Conservation (phyloP, 139 green algal species). For the Gonium pectorale region DNA sequence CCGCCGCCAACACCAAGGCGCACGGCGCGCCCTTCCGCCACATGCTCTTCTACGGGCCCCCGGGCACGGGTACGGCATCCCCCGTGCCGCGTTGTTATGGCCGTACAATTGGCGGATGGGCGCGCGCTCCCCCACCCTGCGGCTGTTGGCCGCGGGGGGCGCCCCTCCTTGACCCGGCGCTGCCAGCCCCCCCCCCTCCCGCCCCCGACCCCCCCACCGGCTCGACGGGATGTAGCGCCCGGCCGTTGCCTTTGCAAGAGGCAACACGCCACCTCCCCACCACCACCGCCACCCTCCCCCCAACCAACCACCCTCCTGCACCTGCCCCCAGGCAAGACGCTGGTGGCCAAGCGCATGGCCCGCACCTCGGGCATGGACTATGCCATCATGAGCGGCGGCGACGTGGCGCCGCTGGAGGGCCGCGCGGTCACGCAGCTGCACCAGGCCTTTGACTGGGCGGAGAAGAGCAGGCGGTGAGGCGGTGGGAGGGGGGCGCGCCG, state of each 20-base stretch:
- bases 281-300: too few species aligned
- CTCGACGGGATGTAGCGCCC: too few species aligned
- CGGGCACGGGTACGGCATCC: background rate
- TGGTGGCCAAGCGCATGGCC: conserved; percentile 96
- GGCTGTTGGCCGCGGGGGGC: too few species aligned
- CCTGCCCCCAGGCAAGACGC: conserved; percentile 88
- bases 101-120: background rate
- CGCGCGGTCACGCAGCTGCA: conserved; percentile 97
- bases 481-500: background rate
- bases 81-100: too few species aligned
- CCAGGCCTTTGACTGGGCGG: conserved; percentile 98
- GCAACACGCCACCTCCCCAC: too few species aligned
- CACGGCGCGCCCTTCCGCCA: conserved; percentile 97
- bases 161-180: too few species aligned
- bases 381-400: conserved; percentile 96
- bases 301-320: conserved; percentile 72
- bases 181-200: too few species aligned
- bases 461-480: conserved; percentile 66
- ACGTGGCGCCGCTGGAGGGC: conserved; percentile 92
- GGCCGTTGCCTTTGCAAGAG: too few species aligned
- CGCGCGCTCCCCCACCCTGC: too few species aligned
- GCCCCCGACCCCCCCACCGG: too few species aligned
- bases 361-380: conserved; percentile 95
- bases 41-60: conserved; percentile 88
- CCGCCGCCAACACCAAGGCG: conserved; percentile 92